A percentile compares a stretch with the other conserved stretches of the same genome.
phyloP scores from a whole-genome alignment of 768 basidiomycete species.

The Mycena vulgaris region DNA sequence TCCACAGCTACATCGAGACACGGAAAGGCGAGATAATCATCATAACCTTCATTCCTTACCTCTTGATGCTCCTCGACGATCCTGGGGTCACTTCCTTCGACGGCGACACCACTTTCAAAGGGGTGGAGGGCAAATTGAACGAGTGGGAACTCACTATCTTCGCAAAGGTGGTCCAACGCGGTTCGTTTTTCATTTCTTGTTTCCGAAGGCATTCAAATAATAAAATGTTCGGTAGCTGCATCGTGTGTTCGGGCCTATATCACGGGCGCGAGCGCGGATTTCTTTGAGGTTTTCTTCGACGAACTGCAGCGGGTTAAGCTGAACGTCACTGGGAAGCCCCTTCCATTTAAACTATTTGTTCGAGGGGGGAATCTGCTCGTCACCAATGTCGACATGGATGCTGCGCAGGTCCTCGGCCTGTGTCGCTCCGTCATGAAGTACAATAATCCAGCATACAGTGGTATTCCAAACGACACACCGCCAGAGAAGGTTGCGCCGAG shows the following conservation, averaged over 20 bases:
- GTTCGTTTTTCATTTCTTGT: neutral
- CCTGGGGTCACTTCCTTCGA: slow-evolving; percentile 14
- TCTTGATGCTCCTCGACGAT: too few relatives aligned
- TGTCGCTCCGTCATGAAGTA: neutral
- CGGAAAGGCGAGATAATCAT: neutral
- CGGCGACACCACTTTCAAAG: slow-evolving; percentile 14
- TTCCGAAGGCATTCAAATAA: neutral
- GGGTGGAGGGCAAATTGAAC: slow-evolving; percentile 11
- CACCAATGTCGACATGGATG: neutral
- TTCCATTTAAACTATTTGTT: slow-evolving; percentile 7
- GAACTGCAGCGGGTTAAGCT: too few relatives aligned
- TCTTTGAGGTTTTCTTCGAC: too few relatives aligned
- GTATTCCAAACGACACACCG: neutral
- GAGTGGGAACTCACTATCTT: slow-evolving; percentile 19
- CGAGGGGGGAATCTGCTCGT: neutral
- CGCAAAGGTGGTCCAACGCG: neutral
- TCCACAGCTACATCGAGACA: slow-evolving; percentile 1
- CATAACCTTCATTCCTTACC: slow-evolving; percentile 1
- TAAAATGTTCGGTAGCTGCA: neutral
- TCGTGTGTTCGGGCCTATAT: too few relatives aligned
- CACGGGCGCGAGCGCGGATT: too few relatives aligned
- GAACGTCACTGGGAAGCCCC: neutral
- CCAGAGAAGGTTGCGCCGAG: neutral
- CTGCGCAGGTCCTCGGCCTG: slow-evolving; percentile 2
- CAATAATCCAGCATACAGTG: slow-evolving; percentile 1